Percentiles rank a stretch among this genome's conserved stretches.
Evolutionary conservation across 257 asterid species (phyloP).

Genomic region (Fraxinus cuspidata): DNA sequence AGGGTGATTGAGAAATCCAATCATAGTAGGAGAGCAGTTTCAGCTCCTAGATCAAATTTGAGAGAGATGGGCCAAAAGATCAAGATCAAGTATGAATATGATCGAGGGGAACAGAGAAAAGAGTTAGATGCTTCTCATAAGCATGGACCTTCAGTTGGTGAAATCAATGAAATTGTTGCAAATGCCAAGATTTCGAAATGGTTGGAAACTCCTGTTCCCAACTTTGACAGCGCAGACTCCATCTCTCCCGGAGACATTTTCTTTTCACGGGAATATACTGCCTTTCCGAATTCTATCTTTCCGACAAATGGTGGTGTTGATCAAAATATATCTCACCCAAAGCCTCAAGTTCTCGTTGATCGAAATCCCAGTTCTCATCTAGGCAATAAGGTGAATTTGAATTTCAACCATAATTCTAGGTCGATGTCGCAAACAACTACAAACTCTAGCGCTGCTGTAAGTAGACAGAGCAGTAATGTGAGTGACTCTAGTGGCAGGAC

Average conservation of each 20-base stretch:
- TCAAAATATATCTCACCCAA: constrained; percentile 30
- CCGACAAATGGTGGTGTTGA: constrained; percentile 25
- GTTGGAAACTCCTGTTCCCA: constrained; percentile 22
- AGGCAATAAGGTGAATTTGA: constrained; percentile 19
- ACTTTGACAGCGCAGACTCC: constrained; percentile 61
- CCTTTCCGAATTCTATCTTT: constrained; percentile 25
- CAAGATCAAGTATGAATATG: constrained; percentile 15
- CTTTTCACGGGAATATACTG: constrained; percentile 41
- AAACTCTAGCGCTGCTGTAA: constrained; percentile 36
- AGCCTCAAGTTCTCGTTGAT: constrained; percentile 36
- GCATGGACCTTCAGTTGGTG: constrained; percentile 53
- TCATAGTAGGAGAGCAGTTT: constrained; percentile 40
- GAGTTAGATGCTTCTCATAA: constrained; percentile 34
- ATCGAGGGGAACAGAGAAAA: too few species aligned
- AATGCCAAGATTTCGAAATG: constrained; percentile 48
- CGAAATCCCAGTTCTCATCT: constrained; percentile 24
- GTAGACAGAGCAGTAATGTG: constrained; percentile 58
- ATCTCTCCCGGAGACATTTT: constrained; percentile 67
- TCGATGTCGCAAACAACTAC: constrained; percentile 31
- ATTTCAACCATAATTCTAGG: constrained; percentile 26
- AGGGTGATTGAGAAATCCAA: constrained; percentile 30
- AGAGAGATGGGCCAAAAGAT: constrained; percentile 29
- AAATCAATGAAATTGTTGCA: constrained; percentile 69
- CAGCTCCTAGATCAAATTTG: constrained; percentile 57
- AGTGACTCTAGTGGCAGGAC: constrained; percentile 62